Base-by-base conservation (phyloP, 768 basidiomycete species). In the Grammothele lineata region DNA sequence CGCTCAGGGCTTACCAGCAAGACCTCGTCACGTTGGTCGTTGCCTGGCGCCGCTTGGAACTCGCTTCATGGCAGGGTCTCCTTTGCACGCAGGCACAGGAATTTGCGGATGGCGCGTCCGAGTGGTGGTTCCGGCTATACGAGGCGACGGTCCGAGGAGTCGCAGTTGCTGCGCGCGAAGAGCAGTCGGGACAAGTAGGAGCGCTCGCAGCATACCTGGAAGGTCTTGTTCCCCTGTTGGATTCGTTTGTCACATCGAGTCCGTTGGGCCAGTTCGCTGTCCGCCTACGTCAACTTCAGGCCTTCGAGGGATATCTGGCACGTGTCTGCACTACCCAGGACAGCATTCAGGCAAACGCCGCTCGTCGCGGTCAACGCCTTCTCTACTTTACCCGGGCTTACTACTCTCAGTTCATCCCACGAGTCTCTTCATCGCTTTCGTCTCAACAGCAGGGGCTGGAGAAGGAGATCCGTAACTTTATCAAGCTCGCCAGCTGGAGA, bases 401-500 rank as follows among this genome's bases (percentile, higher is more conserved):
- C 61, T 95, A 83, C 60, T 49, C 61, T n/a, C 75, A 87, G 38
- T 92, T 83, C 63, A 61, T 70, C 15, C 54, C 67, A 1, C 60
- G 67, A 11, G 62, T 93, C 23, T 57, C 65, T 2, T 58, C 66
- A 2, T 70, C 70, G n/a, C 66, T 96, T 23, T 55, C 61, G 3
- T 64, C 73, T 15, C 83, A 88, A 59, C 77, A 84, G 40, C 65
- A 63, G 1, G 59, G 57, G 0, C 63, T 96, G 25, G 92, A 97
- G 66, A 86, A 82, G 56, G 87, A 94, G 46, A 76, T 97, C 42
- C 78, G 74, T 48, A 82, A 78, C 36, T 85, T 92, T 61, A 85
- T 98, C 71, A 95, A 93, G 64, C 73, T 99, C 37, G 96, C 96
- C 2, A 97, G 93, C 59, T 98, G 96, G 96, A 96, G 89, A 65